These are phyloP conservation scores for Globisporangium nagaii DNA, from an alignment of 352 stramenopile genomes.

Conservation along the genomic window DNA sequence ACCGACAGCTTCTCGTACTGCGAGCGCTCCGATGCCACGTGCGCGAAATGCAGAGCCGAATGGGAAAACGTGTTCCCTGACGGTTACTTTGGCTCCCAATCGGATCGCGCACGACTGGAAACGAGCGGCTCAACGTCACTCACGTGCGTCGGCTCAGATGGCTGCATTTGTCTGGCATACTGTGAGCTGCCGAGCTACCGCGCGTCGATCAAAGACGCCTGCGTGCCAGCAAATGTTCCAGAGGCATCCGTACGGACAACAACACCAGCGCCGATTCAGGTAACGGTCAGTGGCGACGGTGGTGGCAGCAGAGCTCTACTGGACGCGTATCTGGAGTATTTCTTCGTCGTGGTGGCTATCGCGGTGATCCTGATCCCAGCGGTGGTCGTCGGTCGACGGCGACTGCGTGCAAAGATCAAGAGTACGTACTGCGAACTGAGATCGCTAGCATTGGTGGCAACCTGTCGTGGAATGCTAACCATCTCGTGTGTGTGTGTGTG, in stretches of 20 bases:
- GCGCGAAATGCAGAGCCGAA: background rate
- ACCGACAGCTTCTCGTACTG: constrained; percentile 9
- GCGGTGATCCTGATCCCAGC: background rate
- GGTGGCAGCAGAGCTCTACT: too few species aligned
- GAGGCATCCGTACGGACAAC: too few species aligned
- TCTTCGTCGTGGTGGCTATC: background rate
- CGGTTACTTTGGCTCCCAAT: constrained; percentile 1
- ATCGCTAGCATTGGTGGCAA: too few species aligned
- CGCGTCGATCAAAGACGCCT: background rate
- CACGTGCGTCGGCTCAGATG: constrained; percentile 22
- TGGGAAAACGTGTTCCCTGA: background rate
- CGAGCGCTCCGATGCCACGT: background rate
- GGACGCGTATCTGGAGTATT: too few species aligned
- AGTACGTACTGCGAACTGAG: too few species aligned
- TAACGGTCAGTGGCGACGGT: too few species aligned
- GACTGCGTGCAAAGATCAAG: background rate
- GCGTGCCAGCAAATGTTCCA: too few species aligned
- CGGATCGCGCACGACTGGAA: background rate
- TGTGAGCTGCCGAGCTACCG: constrained; percentile 22
- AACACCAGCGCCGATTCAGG: too few species aligned
- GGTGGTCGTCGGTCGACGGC: background rate
- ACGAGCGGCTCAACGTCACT: constrained; percentile 8
- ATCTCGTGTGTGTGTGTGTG: too few species aligned
- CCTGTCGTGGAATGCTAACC: too few species aligned
- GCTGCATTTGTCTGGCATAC: constrained; percentile 37